Percentiles rank a stretch among this genome's conserved stretches.
Evolutionary conservation across 495 filamentous ascomycete species (phyloP).

Genomic region (Corynascus novoguineensis): DNA sequence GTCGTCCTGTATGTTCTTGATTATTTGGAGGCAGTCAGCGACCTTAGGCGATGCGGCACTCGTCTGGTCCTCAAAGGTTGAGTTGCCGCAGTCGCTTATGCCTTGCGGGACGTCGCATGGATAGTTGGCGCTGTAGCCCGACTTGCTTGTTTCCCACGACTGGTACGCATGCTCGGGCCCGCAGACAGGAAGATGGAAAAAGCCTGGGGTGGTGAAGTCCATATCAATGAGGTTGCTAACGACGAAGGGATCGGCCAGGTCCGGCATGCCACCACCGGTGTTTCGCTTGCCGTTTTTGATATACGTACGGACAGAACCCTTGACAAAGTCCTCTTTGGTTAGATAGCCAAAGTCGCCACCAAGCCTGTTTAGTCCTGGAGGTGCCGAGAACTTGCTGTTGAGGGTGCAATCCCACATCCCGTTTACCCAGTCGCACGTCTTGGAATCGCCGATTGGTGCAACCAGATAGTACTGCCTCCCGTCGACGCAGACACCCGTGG

Average conservation of each 20-base stretch:
- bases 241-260: no score
- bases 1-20: constrained; percentile 31
- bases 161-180: no score
- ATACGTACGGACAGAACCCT: constrained; percentile 29
- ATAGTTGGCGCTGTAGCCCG: no score
- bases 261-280: no score
- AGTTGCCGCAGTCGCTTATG: not conserved
- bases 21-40: constrained; percentile 19
- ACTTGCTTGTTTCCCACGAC: no score
- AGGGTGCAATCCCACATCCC: not conserved
- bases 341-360: constrained; percentile 20
- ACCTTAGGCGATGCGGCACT: not conserved
- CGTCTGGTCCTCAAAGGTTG: not conserved
- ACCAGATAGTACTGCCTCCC: constrained; percentile 31
- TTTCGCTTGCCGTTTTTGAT: constrained; percentile 29
- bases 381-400: constrained; percentile 18
- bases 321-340: constrained; percentile 25
- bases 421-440: not conserved
- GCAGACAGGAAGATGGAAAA: no score
- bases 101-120: not conserved
- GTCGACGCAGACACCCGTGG: constrained; percentile 24
- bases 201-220: no score
- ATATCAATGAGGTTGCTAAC: no score
- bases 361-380: constrained; percentile 21
- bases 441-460: constrained; percentile 16